Evolutionary conservation across 352 stramenopile species (phyloP), one percentile per base, ranked within the genome.

Genomic region (Phytophthora cryptogea): DNA sequence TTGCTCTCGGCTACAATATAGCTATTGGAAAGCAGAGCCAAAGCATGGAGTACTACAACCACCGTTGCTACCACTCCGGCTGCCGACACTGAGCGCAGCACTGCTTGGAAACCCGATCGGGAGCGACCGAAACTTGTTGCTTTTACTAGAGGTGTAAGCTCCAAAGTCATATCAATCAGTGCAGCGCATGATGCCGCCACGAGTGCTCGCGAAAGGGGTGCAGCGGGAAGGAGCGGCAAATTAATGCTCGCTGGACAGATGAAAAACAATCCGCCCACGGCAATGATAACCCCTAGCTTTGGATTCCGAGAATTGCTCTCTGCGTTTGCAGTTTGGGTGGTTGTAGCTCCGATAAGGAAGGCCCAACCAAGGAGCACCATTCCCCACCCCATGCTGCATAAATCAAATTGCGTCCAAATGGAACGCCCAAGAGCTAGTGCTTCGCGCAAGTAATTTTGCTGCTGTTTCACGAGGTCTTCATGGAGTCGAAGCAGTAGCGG

Each of bases 401-500:
- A 58, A 51, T 96, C 86, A 44, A 96, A 96, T 31, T 96, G 87
- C 33, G 87, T 96, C 86, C 87, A 96, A 51, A 94, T 86, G 11
- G 83, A 88, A 8, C 87, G 81, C 7, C 83, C 81, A 3, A 90
- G 60, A 3, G 72, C 71, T 16, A 92, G 39, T 0, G 82, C 80
- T 64, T 94, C 80, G 14, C 74, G 70, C 9, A 96, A 62, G 23
- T 90, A 94, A 1, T 41, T 40, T n/a, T 86, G 77, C 26, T 89
- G 80, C 5, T 63, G 56, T 5, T 46, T 65, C 0, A 53, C 63
- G 7, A 89, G 63, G 16, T 75, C 63, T 40, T 76, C 52, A 28
- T 78, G 61, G 11, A 76, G 57, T 20, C 75, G 66, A 37, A 80
- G 35, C 27, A 74, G 53, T 36, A 75, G 39, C n/a, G 66, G 58